Evolutionary conservation across 2,329 filamentous ascomycete species (phyloP), one percentile per base, ranked within the genome.

Genomic region (Albophoma yamanashiensis): DNA sequence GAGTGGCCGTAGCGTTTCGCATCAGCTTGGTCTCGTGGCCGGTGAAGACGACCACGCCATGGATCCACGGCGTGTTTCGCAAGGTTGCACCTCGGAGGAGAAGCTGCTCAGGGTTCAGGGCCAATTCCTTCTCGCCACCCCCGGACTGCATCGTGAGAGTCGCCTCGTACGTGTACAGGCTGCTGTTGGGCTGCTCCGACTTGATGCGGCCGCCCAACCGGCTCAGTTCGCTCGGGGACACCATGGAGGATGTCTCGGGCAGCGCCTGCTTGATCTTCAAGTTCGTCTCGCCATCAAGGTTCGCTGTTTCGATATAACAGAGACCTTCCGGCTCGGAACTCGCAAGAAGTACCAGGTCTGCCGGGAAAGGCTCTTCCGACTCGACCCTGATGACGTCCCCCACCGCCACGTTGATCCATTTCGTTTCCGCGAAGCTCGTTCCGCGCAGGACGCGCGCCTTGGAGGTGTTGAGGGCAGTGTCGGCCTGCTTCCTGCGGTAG

Each of bases 21-120:
- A 99, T 97, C 64, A 99, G 82, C 76, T 99, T 99, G 8, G 94
- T 97, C 77, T 99, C 94, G 74, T 99, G 94, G 58, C 94, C 94
- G 14, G 75, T 77, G 69, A 97, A 99, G 20, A 99, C 93, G 59
- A 99, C 94, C 22, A 96, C 84, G 45, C 93, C 94, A 71, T 99
- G 91, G 56, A 97, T 86, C 93, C 94, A 99, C 38, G 92, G 93
- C 1, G 94, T 99, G 70, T 99, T 99, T 67, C 94, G 85, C 60
- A 99, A 79, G 1, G 92, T 97, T 27, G 94, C 94, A 64, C 94
- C 94, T 79, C 94, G 87, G 40, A 99, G 83, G 22, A 99, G 80
- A 47, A 99, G 82, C 74, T 99, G 94, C 71, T 99, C 94, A 0
- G 94, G 94, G 65, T 89, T 89, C 59, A 99, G 76, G 1, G 95